Percentiles rank a stretch among this genome's conserved stretches.
phyloP scores from a whole-genome alignment of 345 rosid genomes.

The Pistacia atlantica region DNA sequence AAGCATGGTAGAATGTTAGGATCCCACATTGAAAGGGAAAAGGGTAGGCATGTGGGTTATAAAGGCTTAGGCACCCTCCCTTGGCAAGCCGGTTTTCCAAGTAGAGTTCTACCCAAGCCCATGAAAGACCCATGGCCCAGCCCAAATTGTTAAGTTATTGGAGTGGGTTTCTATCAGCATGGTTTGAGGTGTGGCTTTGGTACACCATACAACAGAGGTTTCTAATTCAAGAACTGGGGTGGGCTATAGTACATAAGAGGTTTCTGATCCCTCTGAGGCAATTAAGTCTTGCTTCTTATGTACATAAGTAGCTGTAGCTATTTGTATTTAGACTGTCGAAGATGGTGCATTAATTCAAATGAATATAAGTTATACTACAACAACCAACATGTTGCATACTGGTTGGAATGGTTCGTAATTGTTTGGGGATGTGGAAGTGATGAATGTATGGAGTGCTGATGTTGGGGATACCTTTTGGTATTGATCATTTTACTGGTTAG shows the following conservation, averaged over 20 bases:
- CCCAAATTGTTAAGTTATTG: no score
- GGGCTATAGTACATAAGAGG: neutral
- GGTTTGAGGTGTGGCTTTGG: neutral
- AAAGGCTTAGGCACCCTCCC: no score
- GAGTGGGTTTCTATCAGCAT: no score
- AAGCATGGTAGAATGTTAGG: no score
- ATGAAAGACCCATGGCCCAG: no score
- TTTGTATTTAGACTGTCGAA: neutral
- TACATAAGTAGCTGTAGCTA: neutral
- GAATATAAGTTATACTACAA: neutral
- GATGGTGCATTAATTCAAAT: neutral
- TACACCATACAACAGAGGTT: neutral
- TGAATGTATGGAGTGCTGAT: neutral
- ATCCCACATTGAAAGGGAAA: no score
- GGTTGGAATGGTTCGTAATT: neutral
- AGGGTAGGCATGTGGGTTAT: no score
- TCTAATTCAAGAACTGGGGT: neutral
- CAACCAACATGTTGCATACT: neutral
- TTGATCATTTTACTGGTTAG: slow-evolving; percentile 2
- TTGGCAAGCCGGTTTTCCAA: no score
- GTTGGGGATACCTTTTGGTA: slow-evolving; percentile 4
- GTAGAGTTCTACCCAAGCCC: no score
- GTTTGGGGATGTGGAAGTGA: slow-evolving; percentile 1
- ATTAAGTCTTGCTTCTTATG: neutral
- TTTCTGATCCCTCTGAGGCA: neutral